Conservation (phyloP, 345 rosid species). For the Euphorbia lathyris region DNA sequence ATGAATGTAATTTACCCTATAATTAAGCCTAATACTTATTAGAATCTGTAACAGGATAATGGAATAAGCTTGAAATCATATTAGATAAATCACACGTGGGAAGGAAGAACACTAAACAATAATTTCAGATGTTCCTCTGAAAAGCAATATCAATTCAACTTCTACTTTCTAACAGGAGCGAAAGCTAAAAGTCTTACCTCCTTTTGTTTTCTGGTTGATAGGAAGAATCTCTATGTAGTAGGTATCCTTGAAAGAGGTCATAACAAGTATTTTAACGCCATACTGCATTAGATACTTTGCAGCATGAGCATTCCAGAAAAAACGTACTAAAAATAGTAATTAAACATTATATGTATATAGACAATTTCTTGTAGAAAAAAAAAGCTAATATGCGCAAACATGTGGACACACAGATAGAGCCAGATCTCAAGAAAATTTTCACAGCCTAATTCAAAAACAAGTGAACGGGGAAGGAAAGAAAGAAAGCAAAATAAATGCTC, state of each 20-base stretch:
- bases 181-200: constrained; percentile 45
- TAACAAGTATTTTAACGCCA: constrained; percentile 60
- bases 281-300: constrained; percentile 43
- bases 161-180: background rate
- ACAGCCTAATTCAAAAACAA: background rate
- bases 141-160: constrained; percentile 1
- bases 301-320: constrained; percentile 7
- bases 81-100: background rate
- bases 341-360: background rate
- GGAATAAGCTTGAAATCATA: background rate
- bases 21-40: background rate
- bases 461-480: background rate
- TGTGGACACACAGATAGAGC: background rate
- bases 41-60: background rate
- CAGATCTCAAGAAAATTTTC: background rate
- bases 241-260: constrained; percentile 91
- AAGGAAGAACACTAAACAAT: background rate
- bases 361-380: background rate
- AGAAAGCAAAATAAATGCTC: background rate
- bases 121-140: background rate
- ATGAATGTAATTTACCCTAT: too few relatives aligned
- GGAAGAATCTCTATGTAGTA: constrained; percentile 88
- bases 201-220: constrained; percentile 48
- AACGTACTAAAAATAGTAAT: background rate
- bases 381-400: background rate